phyloP scores from a whole-genome alignment of 2,329 filamentous ascomycete genomes.

The Penicillium sp. region DNA sequence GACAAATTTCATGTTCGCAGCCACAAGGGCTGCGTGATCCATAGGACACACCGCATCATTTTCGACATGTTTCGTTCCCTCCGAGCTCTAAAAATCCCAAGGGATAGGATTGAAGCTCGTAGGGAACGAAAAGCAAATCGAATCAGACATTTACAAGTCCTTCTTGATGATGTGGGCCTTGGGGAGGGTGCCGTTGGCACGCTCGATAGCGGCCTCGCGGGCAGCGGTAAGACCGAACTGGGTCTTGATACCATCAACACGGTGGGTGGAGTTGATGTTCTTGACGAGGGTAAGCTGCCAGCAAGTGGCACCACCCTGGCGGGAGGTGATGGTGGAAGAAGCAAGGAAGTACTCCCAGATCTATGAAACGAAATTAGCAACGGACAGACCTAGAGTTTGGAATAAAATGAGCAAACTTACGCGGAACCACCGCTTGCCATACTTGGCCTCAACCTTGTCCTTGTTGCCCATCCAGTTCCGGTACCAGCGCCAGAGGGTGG shows the following conservation, averaged over 20 bases:
- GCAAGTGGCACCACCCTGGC: slow-evolving; percentile 83
- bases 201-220: slow-evolving; percentile 55
- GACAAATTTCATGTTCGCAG: slow-evolving; percentile 9
- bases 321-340: slow-evolving; percentile 80
- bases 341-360: slow-evolving; percentile 94
- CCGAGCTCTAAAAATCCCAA: neutral
- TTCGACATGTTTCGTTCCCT: neutral
- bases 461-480: slow-evolving; percentile 95
- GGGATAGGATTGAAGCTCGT: neutral
- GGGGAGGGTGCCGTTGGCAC: slow-evolving; percentile 42
- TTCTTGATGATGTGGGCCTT: slow-evolving; percentile 44
- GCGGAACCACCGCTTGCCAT: slow-evolving; percentile 93
- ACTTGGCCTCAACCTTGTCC: slow-evolving; percentile 92
- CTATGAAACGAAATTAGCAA: slow-evolving; percentile 46
- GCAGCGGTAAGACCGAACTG: slow-evolving; percentile 75
- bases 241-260: slow-evolving; percentile 72
- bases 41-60: slow-evolving; percentile 6
- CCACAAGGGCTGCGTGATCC: neutral
- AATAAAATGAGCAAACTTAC: slow-evolving; percentile 59
- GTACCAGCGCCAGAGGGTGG: slow-evolving; percentile 98
- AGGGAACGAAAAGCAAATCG: slow-evolving; percentile 2
- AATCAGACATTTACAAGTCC: slow-evolving; percentile 31
- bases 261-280: slow-evolving; percentile 87
- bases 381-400: neutral
- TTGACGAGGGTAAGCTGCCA: slow-evolving; percentile 87